A percentile compares a stretch with the other conserved stretches of the same genome.
These are phyloP conservation scores for Rhodotorula sp. DNA, from an alignment of 1,284 basidiomycete species.

Conservation along the genomic window DNA sequence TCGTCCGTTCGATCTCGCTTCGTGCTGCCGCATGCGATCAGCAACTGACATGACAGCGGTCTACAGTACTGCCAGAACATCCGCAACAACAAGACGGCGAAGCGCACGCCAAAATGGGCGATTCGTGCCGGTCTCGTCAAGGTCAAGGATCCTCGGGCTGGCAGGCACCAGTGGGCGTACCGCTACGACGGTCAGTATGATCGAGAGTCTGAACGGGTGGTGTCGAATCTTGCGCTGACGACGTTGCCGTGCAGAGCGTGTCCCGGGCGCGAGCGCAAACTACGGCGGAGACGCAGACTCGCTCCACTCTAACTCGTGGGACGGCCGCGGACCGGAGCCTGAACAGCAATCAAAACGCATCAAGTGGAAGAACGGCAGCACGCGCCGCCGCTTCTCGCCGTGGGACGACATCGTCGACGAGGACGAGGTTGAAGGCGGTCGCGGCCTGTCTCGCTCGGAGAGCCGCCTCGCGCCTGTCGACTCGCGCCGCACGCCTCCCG, in stretches of 20 bases:
- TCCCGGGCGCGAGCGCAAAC: background rate
- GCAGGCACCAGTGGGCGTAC: conserved; percentile 78
- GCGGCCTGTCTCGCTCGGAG: conserved; percentile 8
- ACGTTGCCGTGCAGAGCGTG: conserved; percentile 9
- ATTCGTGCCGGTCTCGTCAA: conserved; percentile 83
- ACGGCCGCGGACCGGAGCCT: conserved; percentile 38
- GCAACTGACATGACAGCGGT: background rate
- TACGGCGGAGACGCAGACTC: conserved; percentile 18
- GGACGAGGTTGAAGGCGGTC: conserved; percentile 35
- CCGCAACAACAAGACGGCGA: conserved; percentile 87
- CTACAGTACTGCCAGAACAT: conserved; percentile 64
- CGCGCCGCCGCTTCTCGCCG: conserved; percentile 25
- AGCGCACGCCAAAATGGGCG: conserved; percentile 91
- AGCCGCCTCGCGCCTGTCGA: conserved; percentile 7
- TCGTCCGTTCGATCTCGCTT: background rate
- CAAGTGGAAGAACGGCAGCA: background rate
- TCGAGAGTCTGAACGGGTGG: background rate
- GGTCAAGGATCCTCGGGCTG: conserved; percentile 66
- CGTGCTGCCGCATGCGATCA: no score
- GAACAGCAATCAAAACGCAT: background rate
- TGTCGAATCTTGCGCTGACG: background rate
- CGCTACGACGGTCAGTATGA: conserved; percentile 50
- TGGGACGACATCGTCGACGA: conserved; percentile 35
- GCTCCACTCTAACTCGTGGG: conserved; percentile 23
- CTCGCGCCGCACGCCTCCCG: background rate